A percentile compares a stretch with the other conserved stretches of the same genome.
Evolutionary conservation across 31 red algal genomes (phyloP).

Genomic region (Porphyra umbilicalis): DNA sequence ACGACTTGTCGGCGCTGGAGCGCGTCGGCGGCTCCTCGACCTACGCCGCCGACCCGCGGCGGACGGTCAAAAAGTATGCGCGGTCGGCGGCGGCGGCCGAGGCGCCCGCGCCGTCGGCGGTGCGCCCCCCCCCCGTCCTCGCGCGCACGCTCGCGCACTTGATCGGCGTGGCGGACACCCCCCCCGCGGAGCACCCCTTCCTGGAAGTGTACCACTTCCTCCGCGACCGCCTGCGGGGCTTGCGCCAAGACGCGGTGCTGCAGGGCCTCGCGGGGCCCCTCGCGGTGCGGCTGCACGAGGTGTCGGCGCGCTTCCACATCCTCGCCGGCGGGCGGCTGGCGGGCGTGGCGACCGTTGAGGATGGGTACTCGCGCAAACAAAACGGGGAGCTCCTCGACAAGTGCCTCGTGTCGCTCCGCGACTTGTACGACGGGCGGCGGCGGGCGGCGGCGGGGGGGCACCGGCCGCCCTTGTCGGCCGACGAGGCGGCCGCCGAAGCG

Average conservation of each 20-base stretch:
- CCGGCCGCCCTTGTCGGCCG: constrained; percentile 44
- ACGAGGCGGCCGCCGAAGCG: constrained; percentile 24
- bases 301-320: constrained; percentile 90
- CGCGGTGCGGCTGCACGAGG: constrained; percentile 70
- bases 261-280: constrained; percentile 66
- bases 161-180: constrained; percentile 47
- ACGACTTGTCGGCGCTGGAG: not conserved
- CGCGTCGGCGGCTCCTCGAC: not conserved
- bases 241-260: constrained; percentile 90
- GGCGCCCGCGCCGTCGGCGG: constrained; percentile 49
- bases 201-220: constrained; percentile 80
- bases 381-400: constrained; percentile 96
- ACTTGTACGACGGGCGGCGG: constrained; percentile 71
- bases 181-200: constrained; percentile 32
- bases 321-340: constrained; percentile 52
- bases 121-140: constrained; percentile 65
- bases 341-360: constrained; percentile 27
- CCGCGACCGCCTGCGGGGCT: constrained; percentile 74
- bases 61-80: constrained; percentile 89
- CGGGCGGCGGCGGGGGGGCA: constrained; percentile 13
- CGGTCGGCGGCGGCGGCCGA: constrained; percentile 85
- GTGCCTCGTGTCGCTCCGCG: constrained; percentile 80
- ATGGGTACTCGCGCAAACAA: constrained; percentile 73
- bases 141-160: constrained; percentile 79
- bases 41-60: constrained; percentile 33